phyloP scores from a whole-genome alignment of 768 basidiomycete species.

The Agaricus subrufescens region DNA sequence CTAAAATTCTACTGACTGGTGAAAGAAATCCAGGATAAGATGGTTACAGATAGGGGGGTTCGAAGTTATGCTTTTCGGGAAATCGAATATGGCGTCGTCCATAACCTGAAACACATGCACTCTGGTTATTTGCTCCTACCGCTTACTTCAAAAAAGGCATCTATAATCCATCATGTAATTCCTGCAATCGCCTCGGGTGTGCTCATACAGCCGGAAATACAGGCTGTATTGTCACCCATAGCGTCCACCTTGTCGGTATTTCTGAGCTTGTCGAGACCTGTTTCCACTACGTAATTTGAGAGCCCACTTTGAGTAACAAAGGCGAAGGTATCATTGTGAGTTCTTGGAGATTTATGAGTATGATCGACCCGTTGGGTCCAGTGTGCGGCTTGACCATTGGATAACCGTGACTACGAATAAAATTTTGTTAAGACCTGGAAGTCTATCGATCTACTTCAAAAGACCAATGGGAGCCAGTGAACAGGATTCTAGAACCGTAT shows the following conservation, averaged over 20 bases:
- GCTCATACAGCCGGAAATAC: slow-evolving; percentile 71
- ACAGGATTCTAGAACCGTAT: no score
- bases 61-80: slow-evolving; percentile 54
- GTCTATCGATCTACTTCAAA: slow-evolving; percentile 25
- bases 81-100: slow-evolving; percentile 73
- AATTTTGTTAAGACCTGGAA: slow-evolving; percentile 37
- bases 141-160: slow-evolving; percentile 34
- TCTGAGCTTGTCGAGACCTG: slow-evolving; percentile 33
- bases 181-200: slow-evolving; percentile 47
- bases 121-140: slow-evolving; percentile 17
- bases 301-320: slow-evolving; percentile 4
- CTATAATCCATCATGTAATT: slow-evolving; percentile 61
- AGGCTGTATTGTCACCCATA: slow-evolving; percentile 65
- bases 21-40: slow-evolving; percentile 27
- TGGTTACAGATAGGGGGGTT: slow-evolving; percentile 62
- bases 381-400: slow-evolving; percentile 87
- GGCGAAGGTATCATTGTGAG: slow-evolving; percentile 40
- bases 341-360: slow-evolving; percentile 54
- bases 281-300: slow-evolving; percentile 23
- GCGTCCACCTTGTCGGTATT: slow-evolving; percentile 41
- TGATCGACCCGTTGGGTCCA: slow-evolving; percentile 83
- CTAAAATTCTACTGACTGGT: not conserved
- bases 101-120: slow-evolving; percentile 75
- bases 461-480: no score
- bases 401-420: slow-evolving; percentile 44